phyloP scores from a whole-genome alignment of 768 basidiomycete genomes.

The Pleurotus djamor region DNA sequence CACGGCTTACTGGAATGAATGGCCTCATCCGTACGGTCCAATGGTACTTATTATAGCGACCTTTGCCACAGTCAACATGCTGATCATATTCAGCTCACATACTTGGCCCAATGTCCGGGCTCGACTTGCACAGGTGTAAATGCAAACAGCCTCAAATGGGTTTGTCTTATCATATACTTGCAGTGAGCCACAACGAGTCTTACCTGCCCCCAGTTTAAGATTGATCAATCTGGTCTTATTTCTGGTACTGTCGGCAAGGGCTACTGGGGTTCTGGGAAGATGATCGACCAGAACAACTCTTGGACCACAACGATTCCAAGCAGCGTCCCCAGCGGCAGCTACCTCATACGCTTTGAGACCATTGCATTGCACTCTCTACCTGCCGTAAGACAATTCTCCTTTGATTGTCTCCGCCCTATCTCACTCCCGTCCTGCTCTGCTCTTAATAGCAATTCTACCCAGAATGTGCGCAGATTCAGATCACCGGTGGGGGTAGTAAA shows the following conservation, averaged over 20 bases:
- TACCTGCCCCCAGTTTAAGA: conserved; percentile 34
- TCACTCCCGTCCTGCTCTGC: neutral
- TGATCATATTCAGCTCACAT: conserved; percentile 29
- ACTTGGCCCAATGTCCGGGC: conserved; percentile 44
- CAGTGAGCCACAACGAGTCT: neutral
- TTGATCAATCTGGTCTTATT: conserved; percentile 43
- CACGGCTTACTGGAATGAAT: conserved; percentile 45
- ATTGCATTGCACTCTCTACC: conserved; percentile 49
- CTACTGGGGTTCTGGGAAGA: conserved; percentile 39
- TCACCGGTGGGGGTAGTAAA: conserved; percentile 37
- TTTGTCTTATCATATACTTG: conserved; percentile 13
- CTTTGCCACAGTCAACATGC: neutral
- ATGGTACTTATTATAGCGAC: conserved; percentile 25
- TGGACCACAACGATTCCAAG: conserved; percentile 46
- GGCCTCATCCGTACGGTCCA: conserved; percentile 43
- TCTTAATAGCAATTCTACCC: conserved; percentile 63
- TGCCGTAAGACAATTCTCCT: conserved; percentile 29
- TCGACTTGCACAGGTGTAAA: conserved; percentile 37
- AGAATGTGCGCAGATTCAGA: conserved; percentile 45
- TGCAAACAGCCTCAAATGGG: conserved; percentile 38
- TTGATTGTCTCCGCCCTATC: neutral
- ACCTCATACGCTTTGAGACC: conserved; percentile 48
- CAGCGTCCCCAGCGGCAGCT: conserved; percentile 39
- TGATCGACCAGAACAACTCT: conserved; percentile 41
- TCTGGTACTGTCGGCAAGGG: conserved; percentile 37